These are phyloP conservation scores for Exophiala bonariae DNA, from an alignment of 2,329 filamentous ascomycete genomes.

Conservation along the genomic window DNA sequence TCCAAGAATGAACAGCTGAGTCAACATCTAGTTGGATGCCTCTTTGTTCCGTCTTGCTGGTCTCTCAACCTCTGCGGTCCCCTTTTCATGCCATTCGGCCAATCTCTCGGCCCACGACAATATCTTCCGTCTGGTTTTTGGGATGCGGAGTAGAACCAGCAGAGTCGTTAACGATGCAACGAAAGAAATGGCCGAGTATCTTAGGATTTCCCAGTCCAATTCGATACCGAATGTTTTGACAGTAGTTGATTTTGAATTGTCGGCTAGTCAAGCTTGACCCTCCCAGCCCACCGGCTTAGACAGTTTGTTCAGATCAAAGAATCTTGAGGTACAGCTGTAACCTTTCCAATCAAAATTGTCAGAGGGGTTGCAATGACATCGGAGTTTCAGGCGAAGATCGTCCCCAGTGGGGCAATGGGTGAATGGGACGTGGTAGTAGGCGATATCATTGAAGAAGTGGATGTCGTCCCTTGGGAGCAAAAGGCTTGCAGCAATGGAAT, in stretches of 20 bases:
- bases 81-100: constrained; percentile 27
- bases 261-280: constrained; percentile 54
- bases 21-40: no score
- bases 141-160: constrained; percentile 22
- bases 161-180: constrained; percentile 19
- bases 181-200: constrained; percentile 21
- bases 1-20: no score
- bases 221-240: constrained; percentile 4
- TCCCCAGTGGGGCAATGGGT: constrained; percentile 95
- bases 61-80: constrained; percentile 4
- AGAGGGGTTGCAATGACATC: constrained; percentile 90
- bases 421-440: constrained; percentile 96
- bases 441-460: constrained; percentile 99
- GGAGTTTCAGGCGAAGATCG: constrained; percentile 76
- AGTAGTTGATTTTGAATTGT: constrained; percentile 19
- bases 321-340: constrained; percentile 89
- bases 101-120: constrained; percentile 20
- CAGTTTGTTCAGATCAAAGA: constrained; percentile 78
- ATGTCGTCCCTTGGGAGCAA: constrained; percentile 90
- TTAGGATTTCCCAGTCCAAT: constrained; percentile 17
- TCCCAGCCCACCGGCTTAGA: constrained; percentile 85
- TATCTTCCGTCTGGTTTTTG: constrained; percentile 27
- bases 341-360: constrained; percentile 99
- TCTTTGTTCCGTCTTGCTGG: constrained; percentile 5
- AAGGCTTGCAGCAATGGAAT: constrained; percentile 90